These are phyloP conservation scores for Schwanniomyces sp. DNA, from an alignment of 805 yeast genomes.

Conservation along the genomic window DNA sequence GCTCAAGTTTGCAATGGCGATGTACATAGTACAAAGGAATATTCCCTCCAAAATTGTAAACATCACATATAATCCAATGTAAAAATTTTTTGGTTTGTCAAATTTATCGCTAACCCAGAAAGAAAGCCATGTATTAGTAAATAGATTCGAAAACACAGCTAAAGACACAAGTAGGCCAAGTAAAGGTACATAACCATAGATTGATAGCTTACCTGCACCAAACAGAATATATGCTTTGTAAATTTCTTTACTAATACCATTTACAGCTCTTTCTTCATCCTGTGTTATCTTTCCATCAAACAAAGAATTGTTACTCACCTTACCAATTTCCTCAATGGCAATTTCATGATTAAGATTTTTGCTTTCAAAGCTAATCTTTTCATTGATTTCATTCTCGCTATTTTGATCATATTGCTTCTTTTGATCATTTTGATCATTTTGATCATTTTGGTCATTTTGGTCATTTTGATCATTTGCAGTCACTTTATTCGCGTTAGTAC, in stretches of 20 bases:
- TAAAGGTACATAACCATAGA: slow-evolving; percentile 8
- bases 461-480: slow-evolving; percentile 5
- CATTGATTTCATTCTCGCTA: slow-evolving; percentile 8
- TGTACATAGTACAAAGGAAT: slow-evolving; percentile 39
- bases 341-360: slow-evolving; percentile 13
- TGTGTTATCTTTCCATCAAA: slow-evolving; percentile 19
- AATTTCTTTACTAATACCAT: slow-evolving; percentile 36
- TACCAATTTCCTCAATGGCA: slow-evolving; percentile 11
- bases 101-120: slow-evolving; percentile 69
- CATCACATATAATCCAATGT: slow-evolving; percentile 70
- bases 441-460: slow-evolving; percentile 4
- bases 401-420: too few species aligned
- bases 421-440: too few species aligned
- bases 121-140: slow-evolving; percentile 72
- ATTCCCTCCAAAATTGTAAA: slow-evolving; percentile 48
- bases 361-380: neutral
- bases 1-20: slow-evolving; percentile 45
- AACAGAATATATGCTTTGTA: slow-evolving; percentile 30
- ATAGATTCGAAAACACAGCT: slow-evolving; percentile 50
- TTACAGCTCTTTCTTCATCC: slow-evolving; percentile 59
- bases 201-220: slow-evolving; percentile 27
- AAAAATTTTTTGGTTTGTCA: slow-evolving; percentile 46
- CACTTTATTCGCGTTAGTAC: slow-evolving; percentile 11
- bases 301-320: slow-evolving; percentile 4
- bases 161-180: slow-evolving; percentile 2